Evolutionary conservation across 2,329 filamentous ascomycete species (phyloP), one percentile per base, ranked within the genome.

Genomic region (Cryphonectria radicalis): DNA sequence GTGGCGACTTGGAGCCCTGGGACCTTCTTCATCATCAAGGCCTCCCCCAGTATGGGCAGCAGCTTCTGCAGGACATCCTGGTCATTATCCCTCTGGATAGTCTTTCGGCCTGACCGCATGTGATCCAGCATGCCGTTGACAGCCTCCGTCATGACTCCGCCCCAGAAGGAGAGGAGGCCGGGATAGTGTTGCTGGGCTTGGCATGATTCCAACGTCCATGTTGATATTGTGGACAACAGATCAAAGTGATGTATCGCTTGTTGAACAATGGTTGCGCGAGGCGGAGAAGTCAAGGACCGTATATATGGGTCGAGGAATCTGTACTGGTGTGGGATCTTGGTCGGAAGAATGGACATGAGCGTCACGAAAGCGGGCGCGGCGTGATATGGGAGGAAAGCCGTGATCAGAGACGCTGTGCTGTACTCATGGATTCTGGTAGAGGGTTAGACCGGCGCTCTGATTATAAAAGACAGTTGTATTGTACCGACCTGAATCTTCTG

Each of bases 351-450:
- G 1, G 94, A 95, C 37, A 99, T 85, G 10, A 98, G 85, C 1
- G 93, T 95, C 63, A 92, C 86, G 80, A 99, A 99, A 19, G 93
- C 89, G 7, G 93, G 92, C 43, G 93, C 92, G 10, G 91, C 90
- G 80, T 99, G 95, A 81, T 97, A 98, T 1, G 96, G 96, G 6
- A 99, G 86, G 80, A 98, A 98, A 3, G 95, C 93, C 75, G 95
- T 88, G 60, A 98, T 85, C 19, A 97, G 83, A 46, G 87, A 88
- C 4, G 89, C 85, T 4, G 93, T 95, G 80, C 97, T 98, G 82
- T 94, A 91, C 80, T 98, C 93, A 79, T 99, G 96, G 67, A 97
- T 90, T 76, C 95, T 97, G 76, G 6, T 42, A 5, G 62, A 46
- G 32, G 63, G 62, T 74, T 35, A 75, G 76, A 64, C 74, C 73